Conservation (phyloP, 179 eudicot species). For the Pouteria campechiana region DNA sequence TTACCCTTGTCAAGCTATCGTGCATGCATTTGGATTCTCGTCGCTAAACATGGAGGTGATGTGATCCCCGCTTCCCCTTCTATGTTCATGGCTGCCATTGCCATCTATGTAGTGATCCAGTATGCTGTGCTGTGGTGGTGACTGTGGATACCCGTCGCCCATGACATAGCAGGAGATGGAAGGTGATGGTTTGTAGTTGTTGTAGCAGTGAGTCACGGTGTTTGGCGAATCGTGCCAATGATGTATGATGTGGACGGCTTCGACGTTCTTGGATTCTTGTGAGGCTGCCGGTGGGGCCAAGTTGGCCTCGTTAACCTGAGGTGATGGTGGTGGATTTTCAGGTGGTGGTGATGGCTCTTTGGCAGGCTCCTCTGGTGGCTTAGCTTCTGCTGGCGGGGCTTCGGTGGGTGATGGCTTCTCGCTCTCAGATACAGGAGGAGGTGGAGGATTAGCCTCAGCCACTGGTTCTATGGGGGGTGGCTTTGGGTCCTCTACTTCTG, state of each 20-base stretch:
- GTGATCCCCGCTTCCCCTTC: slow-evolving; percentile 41
- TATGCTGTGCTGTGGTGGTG: slow-evolving; percentile 24
- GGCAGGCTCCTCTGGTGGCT: too few species aligned
- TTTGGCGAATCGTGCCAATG: slow-evolving; percentile 14
- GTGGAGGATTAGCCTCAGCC: too few species aligned
- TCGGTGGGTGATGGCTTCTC: too few species aligned
- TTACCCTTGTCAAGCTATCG: slow-evolving; percentile 37
- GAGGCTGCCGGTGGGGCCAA: slow-evolving; percentile 18
- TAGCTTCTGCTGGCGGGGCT: too few species aligned
- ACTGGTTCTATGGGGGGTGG: too few species aligned
- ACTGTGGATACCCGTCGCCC: too few species aligned
- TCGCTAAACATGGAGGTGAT: slow-evolving; percentile 68
- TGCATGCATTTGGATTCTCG: slow-evolving; percentile 93
- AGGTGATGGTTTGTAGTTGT: too few species aligned
- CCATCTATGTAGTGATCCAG: slow-evolving; percentile 29
- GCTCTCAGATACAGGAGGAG: too few species aligned
- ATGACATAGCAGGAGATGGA: too few species aligned
- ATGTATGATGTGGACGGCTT: slow-evolving; percentile 48
- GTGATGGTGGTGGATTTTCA: too few species aligned
- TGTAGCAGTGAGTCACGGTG: too few species aligned
- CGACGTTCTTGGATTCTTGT: slow-evolving; percentile 22
- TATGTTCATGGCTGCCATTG: slow-evolving; percentile 19
- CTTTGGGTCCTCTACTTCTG: slow-evolving; percentile 41
- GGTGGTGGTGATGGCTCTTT: slow-evolving; percentile 27
- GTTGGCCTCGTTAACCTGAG: slow-evolving; percentile 3